Evolutionary conservation across 2,329 filamentous ascomycete species (phyloP).

Genomic region (Scytalidium lignicola): DNA sequence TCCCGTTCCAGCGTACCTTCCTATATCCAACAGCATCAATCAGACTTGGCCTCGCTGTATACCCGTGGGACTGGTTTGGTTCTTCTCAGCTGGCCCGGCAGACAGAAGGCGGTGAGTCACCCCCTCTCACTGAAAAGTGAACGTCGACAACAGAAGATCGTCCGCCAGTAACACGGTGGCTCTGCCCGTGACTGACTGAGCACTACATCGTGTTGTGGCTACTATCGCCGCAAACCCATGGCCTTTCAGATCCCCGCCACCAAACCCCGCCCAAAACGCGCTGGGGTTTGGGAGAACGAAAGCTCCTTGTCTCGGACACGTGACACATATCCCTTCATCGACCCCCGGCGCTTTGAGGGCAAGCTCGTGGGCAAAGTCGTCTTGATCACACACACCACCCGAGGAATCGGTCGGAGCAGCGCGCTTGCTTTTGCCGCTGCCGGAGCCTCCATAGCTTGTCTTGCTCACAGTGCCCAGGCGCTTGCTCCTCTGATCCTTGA

Average conservation of each 20-base stretch:
- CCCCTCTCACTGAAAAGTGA: not conserved
- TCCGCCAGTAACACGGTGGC: not conserved
- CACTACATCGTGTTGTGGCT: not conserved
- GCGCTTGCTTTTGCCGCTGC: slow-evolving; percentile 31
- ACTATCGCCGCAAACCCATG: not conserved
- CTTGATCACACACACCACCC: slow-evolving; percentile 31
- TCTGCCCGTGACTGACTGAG: not conserved
- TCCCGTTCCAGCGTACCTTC: too few species aligned
- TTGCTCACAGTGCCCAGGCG: slow-evolving; percentile 12
- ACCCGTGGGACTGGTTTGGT: too few species aligned
- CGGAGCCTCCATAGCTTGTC: slow-evolving; percentile 23
- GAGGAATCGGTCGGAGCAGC: slow-evolving; percentile 31
- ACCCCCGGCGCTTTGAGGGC: slow-evolving; percentile 17
- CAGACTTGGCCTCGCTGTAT: too few species aligned
- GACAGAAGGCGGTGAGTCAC: not conserved
- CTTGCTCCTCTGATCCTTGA: slow-evolving; percentile 12
- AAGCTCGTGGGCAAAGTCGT: slow-evolving; percentile 25
- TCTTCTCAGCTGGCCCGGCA: not conserved
- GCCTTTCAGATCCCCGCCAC: not conserved
- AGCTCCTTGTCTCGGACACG: not conserved
- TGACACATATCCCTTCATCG: slow-evolving; percentile 27
- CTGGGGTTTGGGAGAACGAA: not conserved
- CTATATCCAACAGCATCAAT: too few species aligned
- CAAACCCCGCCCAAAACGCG: not conserved
- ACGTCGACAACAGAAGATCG: not conserved